Evolutionary conservation across 2,329 filamentous ascomycete genomes (phyloP).

Genomic region (Colletotrichum liaoningense): DNA sequence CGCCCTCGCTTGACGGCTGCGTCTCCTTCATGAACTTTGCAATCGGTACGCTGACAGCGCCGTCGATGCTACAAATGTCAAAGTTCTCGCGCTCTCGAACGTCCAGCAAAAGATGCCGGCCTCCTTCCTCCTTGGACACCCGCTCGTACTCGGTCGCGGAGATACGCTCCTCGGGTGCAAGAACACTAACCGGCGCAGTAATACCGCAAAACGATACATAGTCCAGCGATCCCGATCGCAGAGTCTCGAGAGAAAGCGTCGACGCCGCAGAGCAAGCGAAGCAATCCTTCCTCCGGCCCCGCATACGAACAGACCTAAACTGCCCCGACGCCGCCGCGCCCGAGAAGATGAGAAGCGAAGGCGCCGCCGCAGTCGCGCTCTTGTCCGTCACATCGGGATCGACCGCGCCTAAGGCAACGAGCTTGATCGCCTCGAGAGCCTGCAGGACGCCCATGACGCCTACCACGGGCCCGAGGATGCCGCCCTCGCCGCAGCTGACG

Average conservation of each 20-base stretch:
- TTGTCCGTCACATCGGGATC: conserved; percentile 37
- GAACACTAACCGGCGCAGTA: conserved; percentile 61
- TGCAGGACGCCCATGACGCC: conserved; percentile 94
- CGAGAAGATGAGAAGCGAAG: conserved; percentile 61
- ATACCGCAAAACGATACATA: conserved; percentile 90
- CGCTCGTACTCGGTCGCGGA: conserved; percentile 70
- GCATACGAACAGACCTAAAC: conserved; percentile 83
- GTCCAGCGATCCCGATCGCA: conserved; percentile 77
- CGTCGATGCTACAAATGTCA: conserved; percentile 79
- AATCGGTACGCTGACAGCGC: conserved; percentile 77
- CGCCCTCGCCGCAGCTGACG: conserved; percentile 90
- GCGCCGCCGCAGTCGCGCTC: conserved; percentile 29
- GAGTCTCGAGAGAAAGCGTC: conserved; percentile 70
- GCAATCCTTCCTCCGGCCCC: conserved; percentile 76
- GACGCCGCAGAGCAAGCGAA: conserved; percentile 77
- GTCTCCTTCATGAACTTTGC: conserved; percentile 67
- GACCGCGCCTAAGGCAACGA: conserved; percentile 66
- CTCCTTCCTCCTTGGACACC: conserved; percentile 29
- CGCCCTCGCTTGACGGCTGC: conserved; percentile 32
- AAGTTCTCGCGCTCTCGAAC: conserved; percentile 89
- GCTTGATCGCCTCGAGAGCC: conserved; percentile 87
- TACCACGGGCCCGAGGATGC: conserved; percentile 91
- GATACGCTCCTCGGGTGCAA: conserved; percentile 75
- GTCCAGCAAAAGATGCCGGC: conserved; percentile 75
- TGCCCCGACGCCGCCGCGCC: conserved; percentile 49